Evolutionary conservation across 2,329 filamentous ascomycete species (phyloP).

Genomic region (Nigrospora sphaerica): DNA sequence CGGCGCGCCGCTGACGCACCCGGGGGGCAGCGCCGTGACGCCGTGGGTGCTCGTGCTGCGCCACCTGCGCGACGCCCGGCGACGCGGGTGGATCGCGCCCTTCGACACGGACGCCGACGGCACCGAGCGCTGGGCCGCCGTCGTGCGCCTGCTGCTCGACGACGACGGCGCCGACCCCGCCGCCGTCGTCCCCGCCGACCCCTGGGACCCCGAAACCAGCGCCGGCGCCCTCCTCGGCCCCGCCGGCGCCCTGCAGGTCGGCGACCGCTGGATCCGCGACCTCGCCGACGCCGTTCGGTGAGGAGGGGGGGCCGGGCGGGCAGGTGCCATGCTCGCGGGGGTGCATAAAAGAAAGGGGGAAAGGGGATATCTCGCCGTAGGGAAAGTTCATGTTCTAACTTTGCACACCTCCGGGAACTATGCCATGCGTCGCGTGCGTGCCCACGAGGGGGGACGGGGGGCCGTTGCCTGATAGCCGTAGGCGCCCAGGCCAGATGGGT

Average conservation of each 20-base stretch:
- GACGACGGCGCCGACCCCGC: constrained; percentile 16
- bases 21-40: constrained; percentile 11
- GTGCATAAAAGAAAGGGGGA: too few relatives aligned
- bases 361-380: too few relatives aligned
- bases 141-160: constrained; percentile 18
- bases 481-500: too few relatives aligned
- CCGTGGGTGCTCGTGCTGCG: constrained; percentile 22
- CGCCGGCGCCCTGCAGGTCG: neutral
- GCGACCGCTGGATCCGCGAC: too few relatives aligned
- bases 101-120: constrained; percentile 19
- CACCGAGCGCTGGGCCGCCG: constrained; percentile 19
- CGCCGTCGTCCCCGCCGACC: constrained; percentile 17
- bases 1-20: constrained; percentile 4
- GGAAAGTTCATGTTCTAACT: too few relatives aligned
- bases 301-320: too few relatives aligned
- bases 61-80: constrained; percentile 20
- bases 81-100: constrained; percentile 21
- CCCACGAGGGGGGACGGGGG: too few relatives aligned
- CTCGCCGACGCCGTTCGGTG: too few relatives aligned
- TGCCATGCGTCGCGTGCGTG: too few relatives aligned
- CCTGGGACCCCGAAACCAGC: constrained; percentile 21
- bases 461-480: too few relatives aligned
- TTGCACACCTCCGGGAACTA: too few relatives aligned
- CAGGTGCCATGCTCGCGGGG: too few relatives aligned
- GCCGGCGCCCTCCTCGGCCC: constrained; percentile 15